Conservation (phyloP, 1,284 basidiomycete species). For the Cutaneotrichosporon dermatis region DNA sequence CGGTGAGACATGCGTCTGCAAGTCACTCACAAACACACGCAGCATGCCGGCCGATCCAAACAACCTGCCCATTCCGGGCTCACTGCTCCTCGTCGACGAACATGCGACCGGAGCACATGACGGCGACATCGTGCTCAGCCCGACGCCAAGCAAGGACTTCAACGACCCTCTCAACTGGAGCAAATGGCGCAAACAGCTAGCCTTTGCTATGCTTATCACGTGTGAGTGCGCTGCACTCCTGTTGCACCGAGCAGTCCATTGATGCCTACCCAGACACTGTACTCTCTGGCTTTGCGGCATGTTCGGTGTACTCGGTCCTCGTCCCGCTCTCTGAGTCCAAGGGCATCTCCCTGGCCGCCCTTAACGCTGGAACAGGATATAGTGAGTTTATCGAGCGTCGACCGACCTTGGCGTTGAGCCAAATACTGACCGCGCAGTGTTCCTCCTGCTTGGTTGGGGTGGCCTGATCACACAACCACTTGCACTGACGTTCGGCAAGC, state of each 20-base stretch:
- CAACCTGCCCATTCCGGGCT: conserved; percentile 22
- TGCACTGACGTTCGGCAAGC: conserved; percentile 25
- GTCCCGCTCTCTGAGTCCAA: conserved; percentile 19
- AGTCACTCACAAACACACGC: no score
- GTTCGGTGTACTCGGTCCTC: conserved; percentile 25
- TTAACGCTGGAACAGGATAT: conserved; percentile 26
- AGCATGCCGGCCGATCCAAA: not conserved
- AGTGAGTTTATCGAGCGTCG: conserved; percentile 7
- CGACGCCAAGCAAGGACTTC: conserved; percentile 19
- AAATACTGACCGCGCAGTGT: conserved; percentile 11
- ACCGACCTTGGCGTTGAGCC: no score
- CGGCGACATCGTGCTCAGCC: conserved; percentile 22
- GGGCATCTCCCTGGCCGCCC: conserved; percentile 18
- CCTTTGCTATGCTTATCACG: conserved; percentile 17
- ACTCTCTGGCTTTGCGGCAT: conserved; percentile 11
- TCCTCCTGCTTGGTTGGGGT: conserved; percentile 28
- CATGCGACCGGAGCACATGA: not conserved
- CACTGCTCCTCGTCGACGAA: conserved; percentile 19
- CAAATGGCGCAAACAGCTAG: conserved; percentile 19
- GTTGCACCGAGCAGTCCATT: no score
- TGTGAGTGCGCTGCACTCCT: conserved; percentile 9
- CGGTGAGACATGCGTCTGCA: no score
- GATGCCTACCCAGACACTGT: conserved; percentile 10
- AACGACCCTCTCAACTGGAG: conserved; percentile 28
- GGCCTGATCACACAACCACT: conserved; percentile 27